Base-by-base conservation (phyloP, 352 stramenopile genomes). In the Thalassiosira livingstoniorum region DNA sequence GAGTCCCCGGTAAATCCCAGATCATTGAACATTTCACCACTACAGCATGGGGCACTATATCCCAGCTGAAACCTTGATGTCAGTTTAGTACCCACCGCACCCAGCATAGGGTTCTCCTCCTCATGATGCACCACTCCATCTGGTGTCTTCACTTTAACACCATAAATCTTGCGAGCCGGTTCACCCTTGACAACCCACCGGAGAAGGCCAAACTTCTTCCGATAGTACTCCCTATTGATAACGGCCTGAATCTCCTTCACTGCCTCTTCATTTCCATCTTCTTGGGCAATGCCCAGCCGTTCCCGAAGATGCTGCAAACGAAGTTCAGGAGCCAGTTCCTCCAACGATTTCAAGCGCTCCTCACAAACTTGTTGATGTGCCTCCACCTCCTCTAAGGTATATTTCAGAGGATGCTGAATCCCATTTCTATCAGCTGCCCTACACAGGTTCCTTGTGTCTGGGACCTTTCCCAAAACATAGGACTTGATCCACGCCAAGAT, bases 211-310 rank as follows among this genome's bases (percentile, higher is more conserved):
- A 37, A 39, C 11, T 39, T 21, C n/a, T 69, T 69, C 34, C 39
- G 5, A n/a, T 55, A 7, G 35, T 4, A 34, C n/a, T 69, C 61
- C 27, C 55, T 69, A 2, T 23, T 35, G 1, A 23, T 0, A 27
- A 69, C 55, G 31, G 35, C 21, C 1, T 39, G 13, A 37, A 69
- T 69, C 25, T 69, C 61, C 4, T 5, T 1, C 4, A 69, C 61
- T 37, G 61, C 37, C 13, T 69, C 23, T 2, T 69, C 34, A 5
- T 69, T 39, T 0, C 25, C 61, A 39, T 39, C 18, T 25, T 54
- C 11, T 11, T 35, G 31, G 21, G 61, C 61, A 15, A 27, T 0
- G n/a, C 18, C n/a, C 61, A 55, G 37, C 0, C 61, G 39, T 2
- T 0, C 13, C 2, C 34, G 61, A n/a, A 69, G 61, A 35, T 69